phyloP scores from a whole-genome alignment of 2,329 filamentous ascomycete genomes.

The Claviceps arundinis region DNA sequence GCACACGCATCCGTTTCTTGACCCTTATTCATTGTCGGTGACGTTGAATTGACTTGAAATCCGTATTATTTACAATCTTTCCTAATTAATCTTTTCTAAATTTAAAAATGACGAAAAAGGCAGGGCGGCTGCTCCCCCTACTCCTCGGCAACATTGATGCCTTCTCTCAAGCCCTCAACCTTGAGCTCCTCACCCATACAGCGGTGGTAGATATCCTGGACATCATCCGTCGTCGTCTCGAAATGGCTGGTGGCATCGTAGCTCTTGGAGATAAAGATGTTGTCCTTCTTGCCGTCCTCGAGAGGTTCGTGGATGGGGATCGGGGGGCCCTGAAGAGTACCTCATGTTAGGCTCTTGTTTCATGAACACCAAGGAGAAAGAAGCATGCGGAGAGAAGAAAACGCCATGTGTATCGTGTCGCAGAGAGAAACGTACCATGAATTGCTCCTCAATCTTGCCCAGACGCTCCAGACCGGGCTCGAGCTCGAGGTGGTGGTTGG shows the following conservation, averaged over 20 bases:
- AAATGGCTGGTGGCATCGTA: slow-evolving; percentile 98
- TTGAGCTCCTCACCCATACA: slow-evolving; percentile 74
- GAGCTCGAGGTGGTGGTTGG: slow-evolving; percentile 93
- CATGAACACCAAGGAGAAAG: neutral
- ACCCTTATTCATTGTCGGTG: neutral
- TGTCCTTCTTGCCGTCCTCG: slow-evolving; percentile 69
- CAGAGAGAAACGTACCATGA: slow-evolving; percentile 50
- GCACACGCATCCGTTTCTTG: neutral
- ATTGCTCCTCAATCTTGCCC: slow-evolving; percentile 90
- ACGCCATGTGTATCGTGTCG: neutral
- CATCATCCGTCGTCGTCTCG: slow-evolving; percentile 82
- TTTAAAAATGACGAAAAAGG: neutral
- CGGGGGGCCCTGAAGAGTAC: slow-evolving; percentile 46
- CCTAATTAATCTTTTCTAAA: neutral
- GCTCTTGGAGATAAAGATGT: slow-evolving; percentile 95
- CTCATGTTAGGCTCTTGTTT: no score
- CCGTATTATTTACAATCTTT: neutral
- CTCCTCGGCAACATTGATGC: slow-evolving; percentile 59
- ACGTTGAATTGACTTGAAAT: no score
- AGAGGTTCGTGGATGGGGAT: slow-evolving; percentile 91
- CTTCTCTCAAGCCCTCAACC: slow-evolving; percentile 76
- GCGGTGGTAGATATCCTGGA: slow-evolving; percentile 82
- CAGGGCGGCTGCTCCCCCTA: slow-evolving; percentile 17
- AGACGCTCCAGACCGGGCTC: slow-evolving; percentile 85
- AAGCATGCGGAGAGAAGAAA: neutral